Evolutionary conservation across 441 rosid genomes (phyloP).

Genomic region (Mallotus repandus): DNA sequence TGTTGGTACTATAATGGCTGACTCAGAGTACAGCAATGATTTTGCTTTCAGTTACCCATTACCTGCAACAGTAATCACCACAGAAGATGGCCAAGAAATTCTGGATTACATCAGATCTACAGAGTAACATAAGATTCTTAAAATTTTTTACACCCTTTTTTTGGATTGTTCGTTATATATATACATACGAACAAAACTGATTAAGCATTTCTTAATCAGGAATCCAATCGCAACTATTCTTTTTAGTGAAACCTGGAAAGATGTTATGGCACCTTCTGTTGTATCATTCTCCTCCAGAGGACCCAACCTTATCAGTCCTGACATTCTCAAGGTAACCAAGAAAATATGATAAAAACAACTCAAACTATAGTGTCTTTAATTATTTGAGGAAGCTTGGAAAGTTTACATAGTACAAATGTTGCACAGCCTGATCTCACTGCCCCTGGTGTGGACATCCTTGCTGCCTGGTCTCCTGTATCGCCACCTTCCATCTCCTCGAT

Average conservation of each 20-base stretch:
- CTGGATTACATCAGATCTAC: constrained; percentile 62
- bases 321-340: constrained; percentile 62
- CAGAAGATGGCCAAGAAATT: constrained; percentile 48
- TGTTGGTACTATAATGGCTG: constrained; percentile 38
- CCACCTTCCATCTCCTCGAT: constrained; percentile 30
- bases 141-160: background rate
- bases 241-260: constrained; percentile 40
- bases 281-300: constrained; percentile 82
- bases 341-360: background rate
- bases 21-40: constrained; percentile 19
- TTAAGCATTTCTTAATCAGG: constrained; percentile 32
- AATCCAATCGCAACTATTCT: constrained; percentile 69
- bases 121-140: constrained; percentile 34
- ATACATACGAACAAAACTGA: background rate
- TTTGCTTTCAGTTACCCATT: constrained; percentile 39
- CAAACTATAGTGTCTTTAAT: background rate
- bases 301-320: constrained; percentile 56
- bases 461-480: constrained; percentile 58
- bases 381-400: background rate
- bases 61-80: constrained; percentile 45
- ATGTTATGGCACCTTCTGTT: constrained; percentile 56
- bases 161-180: too few species aligned
- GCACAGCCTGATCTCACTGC: constrained; percentile 84
- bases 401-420: background rate
- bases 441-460: constrained; percentile 82